Evolutionary conservation across 148 eudicot species (phyloP), one percentile per base, ranked within the genome.

Genomic region (Nepenthes gracilis): DNA sequence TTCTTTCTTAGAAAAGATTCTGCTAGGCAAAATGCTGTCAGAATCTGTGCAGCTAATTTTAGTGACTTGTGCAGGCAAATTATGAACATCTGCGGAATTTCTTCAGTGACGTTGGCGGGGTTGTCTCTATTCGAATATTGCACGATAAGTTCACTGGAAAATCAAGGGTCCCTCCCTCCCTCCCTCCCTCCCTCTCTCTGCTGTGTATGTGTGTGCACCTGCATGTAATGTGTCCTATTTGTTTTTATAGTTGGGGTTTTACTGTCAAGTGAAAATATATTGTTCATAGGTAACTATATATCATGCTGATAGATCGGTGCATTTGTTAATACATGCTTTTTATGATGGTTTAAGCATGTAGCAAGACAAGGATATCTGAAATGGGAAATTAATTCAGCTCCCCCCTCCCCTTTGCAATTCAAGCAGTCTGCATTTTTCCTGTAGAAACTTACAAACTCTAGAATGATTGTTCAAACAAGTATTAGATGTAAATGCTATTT

Each of bases 61-160:
- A 23, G 32, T 61, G 9, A 55, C 65, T 74, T 68, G 35, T 77
- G 70, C 81, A 86, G 98, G 86, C 83, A 55, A 86, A 78, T 57
- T 64, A 70, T 59, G 80, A 84, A 50, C 77, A 93, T 69, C 61
- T 93, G 14, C 78, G 60, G 13, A 69, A 71, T 40, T 93, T 93
- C 85, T 93, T 93, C 70, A 75, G 78, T 73, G 99, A 88, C 54
- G 75, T 78, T 63, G 96, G 96, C 47, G 99, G 99, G 59, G 89
- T 86, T 47, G 77, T 64, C 64, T 88, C 78, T 62, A 69, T 93
- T 62, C 85, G 96, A 59, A 79, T 93, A 57, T 62, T 86, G 35
- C 80, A 79, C 67, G 89, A 93, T 79, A 88, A 74, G 80, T 71
- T 72, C 68, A 89, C 91, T 47, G 81, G 78, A 63, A 79, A 81